phyloP scores from a whole-genome alignment of 2,329 filamentous ascomycete species.

The Phialophora verrucosa region DNA sequence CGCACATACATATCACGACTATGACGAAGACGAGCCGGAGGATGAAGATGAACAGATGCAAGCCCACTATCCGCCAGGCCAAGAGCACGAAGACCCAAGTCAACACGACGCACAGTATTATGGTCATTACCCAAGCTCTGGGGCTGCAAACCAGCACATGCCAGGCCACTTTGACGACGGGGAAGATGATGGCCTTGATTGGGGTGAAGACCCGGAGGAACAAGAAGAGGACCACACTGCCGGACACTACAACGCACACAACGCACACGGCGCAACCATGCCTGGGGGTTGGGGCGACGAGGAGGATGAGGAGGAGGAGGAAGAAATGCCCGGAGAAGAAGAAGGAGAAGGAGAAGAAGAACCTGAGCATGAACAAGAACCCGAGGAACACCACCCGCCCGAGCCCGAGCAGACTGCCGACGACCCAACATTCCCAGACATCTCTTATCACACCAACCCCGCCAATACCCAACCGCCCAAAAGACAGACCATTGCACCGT shows the following conservation, averaged over 20 bases:
- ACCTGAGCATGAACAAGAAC: too few relatives aligned
- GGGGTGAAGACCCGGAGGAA: background rate
- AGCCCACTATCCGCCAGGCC: background rate
- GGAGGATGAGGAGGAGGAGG: background rate
- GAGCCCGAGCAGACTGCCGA: background rate
- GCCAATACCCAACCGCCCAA: background rate
- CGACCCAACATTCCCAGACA: background rate
- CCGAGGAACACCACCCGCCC: too few relatives aligned
- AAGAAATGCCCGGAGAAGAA: background rate
- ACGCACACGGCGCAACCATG: background rate
- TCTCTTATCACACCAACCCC: background rate
- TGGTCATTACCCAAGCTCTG: background rate
- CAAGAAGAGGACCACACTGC: background rate
- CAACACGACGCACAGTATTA: background rate
- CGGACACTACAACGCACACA: background rate
- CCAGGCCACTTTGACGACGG: background rate
- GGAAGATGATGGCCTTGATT: background rate
- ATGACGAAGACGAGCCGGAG: too few relatives aligned
- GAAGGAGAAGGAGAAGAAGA: too few relatives aligned
- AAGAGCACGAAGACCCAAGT: background rate
- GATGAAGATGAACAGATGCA: background rate
- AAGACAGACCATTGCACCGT: background rate
- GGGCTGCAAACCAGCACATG: background rate
- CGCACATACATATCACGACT: too few relatives aligned
- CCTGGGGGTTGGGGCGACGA: background rate